phyloP scores from a whole-genome alignment of 2,329 filamentous ascomycete species.

The Zymoseptoria ardabiliae region DNA sequence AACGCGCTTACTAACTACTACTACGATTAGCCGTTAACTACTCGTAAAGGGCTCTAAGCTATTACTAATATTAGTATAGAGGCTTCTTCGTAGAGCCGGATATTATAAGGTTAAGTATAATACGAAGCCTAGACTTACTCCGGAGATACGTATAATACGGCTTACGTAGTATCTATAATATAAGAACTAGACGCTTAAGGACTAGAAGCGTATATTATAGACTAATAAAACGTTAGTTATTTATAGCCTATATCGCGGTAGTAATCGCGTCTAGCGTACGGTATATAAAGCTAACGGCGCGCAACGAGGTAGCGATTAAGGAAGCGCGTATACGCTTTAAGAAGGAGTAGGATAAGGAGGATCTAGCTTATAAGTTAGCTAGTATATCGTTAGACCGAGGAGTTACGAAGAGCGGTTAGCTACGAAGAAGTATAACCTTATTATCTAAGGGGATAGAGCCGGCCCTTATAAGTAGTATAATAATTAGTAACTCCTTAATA shows the following conservation, averaged over 20 bases:
- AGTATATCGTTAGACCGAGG: not conserved
- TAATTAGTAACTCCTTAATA: not conserved
- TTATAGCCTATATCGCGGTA: not conserved
- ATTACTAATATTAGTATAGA: not conserved
- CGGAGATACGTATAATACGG: not conserved
- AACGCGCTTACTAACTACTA: not conserved
- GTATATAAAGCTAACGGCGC: not conserved
- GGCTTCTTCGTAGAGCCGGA: not conserved
- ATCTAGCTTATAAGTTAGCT: not conserved
- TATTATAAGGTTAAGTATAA: not conserved
- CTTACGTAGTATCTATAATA: not conserved
- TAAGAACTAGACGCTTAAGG: not conserved
- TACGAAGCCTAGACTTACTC: not conserved
- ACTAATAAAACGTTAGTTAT: not conserved
- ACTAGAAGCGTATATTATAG: not conserved
- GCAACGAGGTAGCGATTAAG: not conserved
- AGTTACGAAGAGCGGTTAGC: not conserved
- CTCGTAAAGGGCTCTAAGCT: not conserved
- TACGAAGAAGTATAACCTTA: not conserved
- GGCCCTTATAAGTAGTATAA: not conserved
- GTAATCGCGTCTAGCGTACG: not conserved
- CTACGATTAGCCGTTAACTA: not conserved
- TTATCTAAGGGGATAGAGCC: not conserved
- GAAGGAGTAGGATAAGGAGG: not conserved
- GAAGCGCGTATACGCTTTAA: not conserved